These are phyloP conservation scores for Orbilia oligospora DNA, from an alignment of 2,329 filamentous ascomycete genomes.

Conservation along the genomic window DNA sequence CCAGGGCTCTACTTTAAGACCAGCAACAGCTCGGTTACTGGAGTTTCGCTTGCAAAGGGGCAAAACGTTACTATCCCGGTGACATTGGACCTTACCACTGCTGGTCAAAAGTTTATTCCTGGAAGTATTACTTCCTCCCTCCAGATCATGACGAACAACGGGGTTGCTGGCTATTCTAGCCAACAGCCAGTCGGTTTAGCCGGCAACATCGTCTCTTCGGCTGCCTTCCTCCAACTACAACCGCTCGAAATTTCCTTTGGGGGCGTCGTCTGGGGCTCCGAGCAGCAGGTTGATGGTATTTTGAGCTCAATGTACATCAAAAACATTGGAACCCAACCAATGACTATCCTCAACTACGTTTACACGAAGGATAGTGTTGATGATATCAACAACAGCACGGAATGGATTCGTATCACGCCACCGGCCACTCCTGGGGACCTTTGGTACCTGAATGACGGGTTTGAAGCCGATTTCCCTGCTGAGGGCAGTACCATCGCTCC, in stretches of 20 bases:
- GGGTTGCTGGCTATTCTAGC: constrained; percentile 66
- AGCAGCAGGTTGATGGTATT: constrained; percentile 64
- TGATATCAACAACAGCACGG: constrained; percentile 61
- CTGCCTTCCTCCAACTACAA: constrained; percentile 66
- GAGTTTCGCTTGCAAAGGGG: constrained; percentile 66
- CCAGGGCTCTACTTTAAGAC: constrained; percentile 67
- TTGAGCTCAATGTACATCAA: constrained; percentile 66
- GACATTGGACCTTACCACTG: constrained; percentile 38
- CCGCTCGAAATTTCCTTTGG: constrained; percentile 68
- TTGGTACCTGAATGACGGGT: constrained; percentile 65
- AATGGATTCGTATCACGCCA: constrained; percentile 57
- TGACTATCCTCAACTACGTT: constrained; percentile 67
- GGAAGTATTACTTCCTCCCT: constrained; percentile 51
- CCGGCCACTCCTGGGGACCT: constrained; percentile 3
- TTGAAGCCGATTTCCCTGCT: constrained; percentile 65
- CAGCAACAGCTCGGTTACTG: constrained; percentile 67
- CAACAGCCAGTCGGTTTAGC: constrained; percentile 66
- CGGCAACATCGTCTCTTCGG: constrained; percentile 67
- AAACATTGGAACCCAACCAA: constrained; percentile 67
- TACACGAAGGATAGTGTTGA: constrained; percentile 65
- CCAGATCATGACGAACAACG: constrained; percentile 64
- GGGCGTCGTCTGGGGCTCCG: constrained; percentile 66
- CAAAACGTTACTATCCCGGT: constrained; percentile 68
- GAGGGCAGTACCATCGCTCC: constrained; percentile 65
- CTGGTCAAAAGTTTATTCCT: constrained; percentile 37